Conservation (phyloP, 345 rosid species). For the Salix purpurea region DNA sequence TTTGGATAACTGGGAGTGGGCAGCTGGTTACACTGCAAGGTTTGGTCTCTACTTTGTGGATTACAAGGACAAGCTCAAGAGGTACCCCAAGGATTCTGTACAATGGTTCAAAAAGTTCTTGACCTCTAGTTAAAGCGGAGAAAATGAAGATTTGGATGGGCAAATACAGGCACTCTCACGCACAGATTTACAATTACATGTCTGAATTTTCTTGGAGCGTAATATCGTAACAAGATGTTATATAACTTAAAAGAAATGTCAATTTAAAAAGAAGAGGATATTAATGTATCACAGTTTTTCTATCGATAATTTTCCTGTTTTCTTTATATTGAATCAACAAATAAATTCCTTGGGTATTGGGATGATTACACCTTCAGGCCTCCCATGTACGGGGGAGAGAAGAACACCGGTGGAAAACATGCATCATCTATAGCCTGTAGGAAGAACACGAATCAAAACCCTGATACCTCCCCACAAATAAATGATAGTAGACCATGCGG, state of each 20-base stretch:
- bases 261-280: no score
- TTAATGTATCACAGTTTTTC: no score
- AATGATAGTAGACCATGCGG: no score
- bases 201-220: not conserved
- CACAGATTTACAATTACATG: not conserved
- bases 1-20: constrained; percentile 96
- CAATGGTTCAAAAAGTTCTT: constrained; percentile 91
- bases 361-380: no score
- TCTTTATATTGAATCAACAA: no score
- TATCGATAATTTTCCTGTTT: no score
- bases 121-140: constrained; percentile 13
- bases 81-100: constrained; percentile 86
- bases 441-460: no score
- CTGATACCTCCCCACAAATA: no score
- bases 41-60: constrained; percentile 91
- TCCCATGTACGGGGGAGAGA: no score
- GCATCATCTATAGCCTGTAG: no score
- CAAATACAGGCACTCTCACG: not conserved
- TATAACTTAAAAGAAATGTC: not conserved
- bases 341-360: no score
- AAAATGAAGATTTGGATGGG: not conserved
- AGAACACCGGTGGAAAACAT: no score
- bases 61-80: constrained; percentile 70
- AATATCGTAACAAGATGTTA: not conserved
- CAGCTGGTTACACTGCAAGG: constrained; percentile 79